Evolutionary conservation across 2,329 filamentous ascomycete species (phyloP).

Genomic region (Elsinoe australis): DNA sequence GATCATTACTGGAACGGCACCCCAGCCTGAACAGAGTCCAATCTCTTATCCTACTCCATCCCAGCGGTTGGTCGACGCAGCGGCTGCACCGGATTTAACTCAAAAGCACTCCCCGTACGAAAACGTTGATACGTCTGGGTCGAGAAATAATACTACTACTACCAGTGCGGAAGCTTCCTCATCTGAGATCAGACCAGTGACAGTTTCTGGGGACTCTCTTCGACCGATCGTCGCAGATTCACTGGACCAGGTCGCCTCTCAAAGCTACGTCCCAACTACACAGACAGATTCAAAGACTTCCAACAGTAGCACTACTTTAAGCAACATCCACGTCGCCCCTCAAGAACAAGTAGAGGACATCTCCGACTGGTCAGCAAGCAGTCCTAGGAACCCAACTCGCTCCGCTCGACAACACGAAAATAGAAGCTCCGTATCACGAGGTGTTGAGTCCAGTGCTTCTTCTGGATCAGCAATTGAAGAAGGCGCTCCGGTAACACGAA

Average conservation of each 20-base stretch:
- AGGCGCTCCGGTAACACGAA: no score
- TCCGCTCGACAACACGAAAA: neutral
- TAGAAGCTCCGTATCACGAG: slow-evolving; percentile 2
- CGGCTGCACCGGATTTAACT: slow-evolving; percentile 18
- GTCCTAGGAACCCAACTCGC: neutral
- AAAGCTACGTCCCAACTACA: slow-evolving; percentile 11
- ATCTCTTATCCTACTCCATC: neutral
- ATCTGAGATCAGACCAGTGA: slow-evolving; percentile 5
- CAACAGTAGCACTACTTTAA: neutral
- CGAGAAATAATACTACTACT: neutral
- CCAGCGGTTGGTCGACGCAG: slow-evolving; percentile 16
- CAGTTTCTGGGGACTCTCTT: slow-evolving; percentile 3
- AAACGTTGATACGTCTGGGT: slow-evolving; percentile 16
- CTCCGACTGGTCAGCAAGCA: slow-evolving; percentile 10
- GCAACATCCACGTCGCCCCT: neutral
- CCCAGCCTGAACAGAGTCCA: neutral
- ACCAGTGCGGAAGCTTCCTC: slow-evolving; percentile 10
- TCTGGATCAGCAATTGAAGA: neutral
- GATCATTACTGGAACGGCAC: slow-evolving; percentile 18
- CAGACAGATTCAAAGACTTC: slow-evolving; percentile 9
- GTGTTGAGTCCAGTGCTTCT: neutral
- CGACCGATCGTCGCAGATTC: slow-evolving; percentile 23
- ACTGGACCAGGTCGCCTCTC: slow-evolving; percentile 19
- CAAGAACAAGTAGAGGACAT: neutral
- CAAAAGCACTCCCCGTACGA: slow-evolving; percentile 20